Base-by-base conservation (phyloP, 352 stramenopile species). In the Globisporangium spiculum region DNA sequence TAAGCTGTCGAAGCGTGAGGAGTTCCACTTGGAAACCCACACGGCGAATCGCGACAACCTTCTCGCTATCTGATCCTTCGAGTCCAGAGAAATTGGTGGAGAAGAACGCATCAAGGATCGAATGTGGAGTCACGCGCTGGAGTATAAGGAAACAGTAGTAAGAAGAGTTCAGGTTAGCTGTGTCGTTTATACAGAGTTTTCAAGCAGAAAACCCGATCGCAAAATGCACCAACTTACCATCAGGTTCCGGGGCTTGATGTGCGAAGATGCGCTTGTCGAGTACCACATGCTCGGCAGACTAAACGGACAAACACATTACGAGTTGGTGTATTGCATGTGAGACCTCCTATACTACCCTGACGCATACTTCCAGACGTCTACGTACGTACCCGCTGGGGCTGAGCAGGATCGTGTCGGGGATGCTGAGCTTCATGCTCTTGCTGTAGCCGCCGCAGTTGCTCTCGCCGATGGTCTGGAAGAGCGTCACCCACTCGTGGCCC, bases 241-340 rank as follows among this genome's bases (percentile, higher is more conserved):
- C 8, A 85, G 36, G 48, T 78, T 72, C 38, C 66, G 72, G 0
- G 74, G 52, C 70, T 84, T 88, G 46, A 89, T 66, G 44, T 77
- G 66, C 22, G 69, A 75, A 16, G 80, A 79, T 14, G 81, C 75
- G 8, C 75, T 76, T 1, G 80, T 91, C 46, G 71, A 66, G 66
- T 88, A 91, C 83, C 83, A 91, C 22, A 91, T 62, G 53, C 76
- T 87, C 2, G 83, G 81, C 38, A 86, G 74, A 0, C 83, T 91
- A 60, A 50, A 8, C 20, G 18, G 44, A 50, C 44, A 22, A 50
- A n/a, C 16, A 2, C 50, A 20, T 14, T 7, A 24, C 30, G n/a
- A 26, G 4, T 56, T 30, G 36, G 8, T 41, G 20, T 26, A 44
- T 4, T 44, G 36, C 12, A 44, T 44, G 4, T 32, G 30, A 32